These are phyloP conservation scores for Fusarium decemcellulare DNA, from an alignment of 2,329 filamentous ascomycete genomes.

Conservation along the genomic window DNA sequence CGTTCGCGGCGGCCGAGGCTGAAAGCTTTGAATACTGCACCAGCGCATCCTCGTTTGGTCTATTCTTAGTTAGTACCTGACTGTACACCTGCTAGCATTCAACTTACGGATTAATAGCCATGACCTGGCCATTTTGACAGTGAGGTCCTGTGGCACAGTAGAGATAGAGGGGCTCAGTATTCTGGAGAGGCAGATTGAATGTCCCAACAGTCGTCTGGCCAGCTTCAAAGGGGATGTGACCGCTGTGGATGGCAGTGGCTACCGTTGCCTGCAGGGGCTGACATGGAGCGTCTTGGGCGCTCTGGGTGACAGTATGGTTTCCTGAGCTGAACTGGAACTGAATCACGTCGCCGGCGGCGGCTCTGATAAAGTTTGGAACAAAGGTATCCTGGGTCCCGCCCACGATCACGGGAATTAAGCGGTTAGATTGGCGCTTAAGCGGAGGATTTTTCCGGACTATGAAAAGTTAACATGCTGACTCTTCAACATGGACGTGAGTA, in stretches of 20 bases:
- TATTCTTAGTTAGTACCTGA: neutral
- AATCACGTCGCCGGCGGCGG: conserved; percentile 55
- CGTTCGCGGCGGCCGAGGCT: conserved; percentile 31
- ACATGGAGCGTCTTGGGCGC: conserved; percentile 53
- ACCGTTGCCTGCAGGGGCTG: conserved; percentile 53
- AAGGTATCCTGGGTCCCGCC: conserved; percentile 55
- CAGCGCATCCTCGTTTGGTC: conserved; percentile 36
- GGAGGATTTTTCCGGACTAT: conserved; percentile 26
- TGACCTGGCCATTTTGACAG: conserved; percentile 65
- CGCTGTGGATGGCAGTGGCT: conserved; percentile 54
- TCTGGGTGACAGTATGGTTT: conserved; percentile 61
- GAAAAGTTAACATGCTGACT: neutral
- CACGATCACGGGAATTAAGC: conserved; percentile 53
- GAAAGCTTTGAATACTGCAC: conserved; percentile 39
- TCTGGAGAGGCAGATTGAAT: conserved; percentile 63
- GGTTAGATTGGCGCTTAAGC: conserved; percentile 31
- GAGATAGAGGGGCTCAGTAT: conserved; percentile 61
- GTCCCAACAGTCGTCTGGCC: conserved; percentile 57
- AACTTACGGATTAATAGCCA: conserved; percentile 64
- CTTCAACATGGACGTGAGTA: neutral
- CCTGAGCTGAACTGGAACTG: conserved; percentile 60
- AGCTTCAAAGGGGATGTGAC: conserved; percentile 56
- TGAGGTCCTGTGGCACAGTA: conserved; percentile 66
- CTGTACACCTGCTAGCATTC: no score
- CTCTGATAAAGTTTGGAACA: conserved; percentile 54